These are phyloP conservation scores for Lactarius evosmus DNA, from an alignment of 768 basidiomycete species.

Conservation along the genomic window DNA sequence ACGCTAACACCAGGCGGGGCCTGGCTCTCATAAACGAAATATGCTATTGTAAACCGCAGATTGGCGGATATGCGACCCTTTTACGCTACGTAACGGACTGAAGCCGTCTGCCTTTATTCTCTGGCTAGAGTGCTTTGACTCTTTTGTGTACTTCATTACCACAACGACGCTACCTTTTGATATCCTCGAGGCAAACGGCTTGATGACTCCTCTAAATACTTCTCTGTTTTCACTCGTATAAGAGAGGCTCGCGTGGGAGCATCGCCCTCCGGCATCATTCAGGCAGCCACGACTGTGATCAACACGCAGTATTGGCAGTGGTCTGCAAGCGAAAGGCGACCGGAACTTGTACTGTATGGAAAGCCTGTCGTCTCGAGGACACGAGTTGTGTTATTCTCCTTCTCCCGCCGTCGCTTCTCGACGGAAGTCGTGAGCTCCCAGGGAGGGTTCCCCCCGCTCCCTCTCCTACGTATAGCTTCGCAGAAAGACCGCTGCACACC, in stretches of 20 bases:
- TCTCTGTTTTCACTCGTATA: not conserved
- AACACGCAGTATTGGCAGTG: not conserved
- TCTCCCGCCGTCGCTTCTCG: not conserved
- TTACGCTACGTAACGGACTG: constrained; percentile 12
- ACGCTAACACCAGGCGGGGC: constrained; percentile 33
- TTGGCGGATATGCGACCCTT: constrained; percentile 1
- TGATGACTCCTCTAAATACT: not conserved
- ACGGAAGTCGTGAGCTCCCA: not conserved
- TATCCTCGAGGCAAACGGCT: not conserved
- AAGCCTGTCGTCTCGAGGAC: not conserved
- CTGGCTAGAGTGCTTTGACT: not conserved
- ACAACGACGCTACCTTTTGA: constrained; percentile 3
- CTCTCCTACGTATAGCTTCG: not conserved
- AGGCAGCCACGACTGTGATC: not conserved
- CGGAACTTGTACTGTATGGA: not conserved
- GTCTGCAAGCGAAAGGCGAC: not conserved
- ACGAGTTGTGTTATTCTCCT: not conserved
- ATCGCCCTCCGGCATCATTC: not conserved
- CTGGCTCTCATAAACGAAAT: constrained; percentile 5
- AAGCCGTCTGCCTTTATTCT: constrained; percentile 6
- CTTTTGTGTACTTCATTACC: constrained; percentile 6
- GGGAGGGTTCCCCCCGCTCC: not conserved
- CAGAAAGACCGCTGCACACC: not conserved
- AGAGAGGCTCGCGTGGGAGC: not conserved
- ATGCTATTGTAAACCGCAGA: constrained; percentile 17